Evolutionary conservation across 2,329 filamentous ascomycete genomes (phyloP).

Genomic region (Didymella segeticola): DNA sequence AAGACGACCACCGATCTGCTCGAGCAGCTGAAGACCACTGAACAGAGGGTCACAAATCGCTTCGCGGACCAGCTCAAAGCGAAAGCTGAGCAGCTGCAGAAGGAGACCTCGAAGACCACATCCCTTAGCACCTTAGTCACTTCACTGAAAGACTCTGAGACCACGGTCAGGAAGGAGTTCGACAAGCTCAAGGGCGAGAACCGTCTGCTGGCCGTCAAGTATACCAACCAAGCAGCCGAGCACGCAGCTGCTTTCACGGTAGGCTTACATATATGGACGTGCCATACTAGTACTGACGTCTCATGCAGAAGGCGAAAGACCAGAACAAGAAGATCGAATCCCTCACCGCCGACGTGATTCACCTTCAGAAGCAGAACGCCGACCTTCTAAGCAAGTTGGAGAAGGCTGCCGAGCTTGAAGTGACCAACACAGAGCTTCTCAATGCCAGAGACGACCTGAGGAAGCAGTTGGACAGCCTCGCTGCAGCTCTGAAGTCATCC

Average conservation of each 20-base stretch:
- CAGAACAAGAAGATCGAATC: constrained; percentile 27
- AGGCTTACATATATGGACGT: neutral
- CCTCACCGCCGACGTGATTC: constrained; percentile 18
- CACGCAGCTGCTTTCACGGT: constrained; percentile 30
- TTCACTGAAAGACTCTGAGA: constrained; percentile 21
- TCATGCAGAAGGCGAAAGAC: constrained; percentile 20
- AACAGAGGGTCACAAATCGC: constrained; percentile 22
- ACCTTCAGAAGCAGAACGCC: constrained; percentile 22
- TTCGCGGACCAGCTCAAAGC: constrained; percentile 27
- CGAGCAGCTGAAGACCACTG: constrained; percentile 21
- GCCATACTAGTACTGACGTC: neutral
- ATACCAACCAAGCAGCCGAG: constrained; percentile 29
- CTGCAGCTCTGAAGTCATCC: neutral
- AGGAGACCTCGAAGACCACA: constrained; percentile 27
- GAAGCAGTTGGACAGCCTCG: constrained; percentile 1
- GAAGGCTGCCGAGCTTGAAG: constrained; percentile 25
- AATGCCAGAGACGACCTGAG: constrained; percentile 12
- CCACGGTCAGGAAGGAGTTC: constrained; percentile 20
- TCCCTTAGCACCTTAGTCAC: constrained; percentile 24
- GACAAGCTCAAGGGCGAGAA: constrained; percentile 30
- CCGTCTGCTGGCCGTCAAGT: constrained; percentile 28
- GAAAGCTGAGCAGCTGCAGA: constrained; percentile 24
- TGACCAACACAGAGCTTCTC: constrained; percentile 13
- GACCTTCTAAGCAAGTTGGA: constrained; percentile 21
- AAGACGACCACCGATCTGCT: constrained; percentile 21